Base-by-base conservation (phyloP, 2,329 filamentous ascomycete genomes). In the Penicillium palitans region DNA sequence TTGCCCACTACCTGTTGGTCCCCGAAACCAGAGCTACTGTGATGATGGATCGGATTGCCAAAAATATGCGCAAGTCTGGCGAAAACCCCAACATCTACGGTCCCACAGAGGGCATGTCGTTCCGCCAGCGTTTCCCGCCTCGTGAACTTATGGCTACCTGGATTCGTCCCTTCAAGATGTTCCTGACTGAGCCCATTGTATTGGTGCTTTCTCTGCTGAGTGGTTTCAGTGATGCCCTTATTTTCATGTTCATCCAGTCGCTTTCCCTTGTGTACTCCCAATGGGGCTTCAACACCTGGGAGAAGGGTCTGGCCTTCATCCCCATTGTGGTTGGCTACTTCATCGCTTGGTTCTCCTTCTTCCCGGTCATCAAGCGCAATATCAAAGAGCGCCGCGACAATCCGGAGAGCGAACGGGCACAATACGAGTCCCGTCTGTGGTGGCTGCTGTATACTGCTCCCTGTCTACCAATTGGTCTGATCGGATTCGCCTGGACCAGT, bases 21-120 rank as follows among this genome's bases (percentile, higher is more conserved):
- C 90, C 90, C 1, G 91, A 95, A 74, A 95, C 91, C 0, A 83
- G 90, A 52, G 84, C 86, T 0, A 91, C 88, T 5, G 84, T 92
- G 60, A 82, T 95, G 79, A 87, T 96, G 81, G 88, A 95, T 76
- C 80, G 80, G 2, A 90, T 93, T 58, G 91, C 91, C 29, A 91
- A 91, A 81, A 86, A 84, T 72, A 84, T 87, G 63, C 84, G 90
- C 72, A 79, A 87, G 75, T 78, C 78, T 12, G 86, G 86, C 39
- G 74, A 83, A 64, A 70, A 74, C 33, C 78, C 81, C 49, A 86
- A 90, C 63, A 72, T 91, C 62, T 90, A 85, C 66, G 90, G 90
- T 0, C 89, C 89, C 1, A 86, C 89, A 59, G 90, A 93, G 74
- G 81, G 90, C 12, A 78, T 84, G 12, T 80, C 84, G 2, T 86